Evolutionary conservation across 768 basidiomycete genomes (phyloP).

Genomic region (Lenzites betulinus): DNA sequence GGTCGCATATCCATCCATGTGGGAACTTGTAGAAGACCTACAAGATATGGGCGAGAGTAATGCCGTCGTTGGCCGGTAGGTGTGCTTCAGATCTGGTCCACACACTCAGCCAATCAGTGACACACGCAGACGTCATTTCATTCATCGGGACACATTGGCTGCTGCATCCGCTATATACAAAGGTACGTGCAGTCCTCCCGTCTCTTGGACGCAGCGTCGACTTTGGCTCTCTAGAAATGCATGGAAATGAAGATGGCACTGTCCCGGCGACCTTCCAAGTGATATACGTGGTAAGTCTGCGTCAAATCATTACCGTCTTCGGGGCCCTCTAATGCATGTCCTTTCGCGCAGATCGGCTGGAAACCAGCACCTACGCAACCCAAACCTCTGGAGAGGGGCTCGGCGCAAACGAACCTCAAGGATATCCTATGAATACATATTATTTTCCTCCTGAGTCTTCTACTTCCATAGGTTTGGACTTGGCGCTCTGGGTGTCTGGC

Average conservation of each 20-base stretch:
- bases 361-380: constrained; percentile 71
- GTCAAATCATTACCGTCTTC: too few species aligned
- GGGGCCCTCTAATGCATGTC: too few species aligned
- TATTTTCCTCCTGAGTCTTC: not conserved
- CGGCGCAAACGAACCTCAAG: constrained; percentile 60
- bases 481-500: not conserved
- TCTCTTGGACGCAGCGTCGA: not conserved
- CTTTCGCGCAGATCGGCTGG: constrained; percentile 70
- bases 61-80: constrained; percentile 81
- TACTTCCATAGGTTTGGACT: not conserved
- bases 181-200: constrained; percentile 47
- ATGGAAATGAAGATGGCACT: constrained; percentile 80
- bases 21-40: constrained; percentile 94
- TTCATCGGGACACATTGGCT: constrained; percentile 83
- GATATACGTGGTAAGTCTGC: constrained; percentile 75
- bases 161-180: constrained; percentile 94
- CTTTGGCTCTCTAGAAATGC: constrained; percentile 56
- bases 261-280: constrained; percentile 96
- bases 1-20: constrained; percentile 91
- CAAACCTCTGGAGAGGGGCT: constrained; percentile 64
- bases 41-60: constrained; percentile 96
- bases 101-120: too few species aligned
- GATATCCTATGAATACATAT: constrained; percentile 49
- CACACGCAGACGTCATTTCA: constrained; percentile 54
- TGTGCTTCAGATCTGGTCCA: not conserved